These are phyloP conservation scores for Colletotrichum australisinense DNA, from an alignment of 2,329 filamentous ascomycete species.

Conservation along the genomic window DNA sequence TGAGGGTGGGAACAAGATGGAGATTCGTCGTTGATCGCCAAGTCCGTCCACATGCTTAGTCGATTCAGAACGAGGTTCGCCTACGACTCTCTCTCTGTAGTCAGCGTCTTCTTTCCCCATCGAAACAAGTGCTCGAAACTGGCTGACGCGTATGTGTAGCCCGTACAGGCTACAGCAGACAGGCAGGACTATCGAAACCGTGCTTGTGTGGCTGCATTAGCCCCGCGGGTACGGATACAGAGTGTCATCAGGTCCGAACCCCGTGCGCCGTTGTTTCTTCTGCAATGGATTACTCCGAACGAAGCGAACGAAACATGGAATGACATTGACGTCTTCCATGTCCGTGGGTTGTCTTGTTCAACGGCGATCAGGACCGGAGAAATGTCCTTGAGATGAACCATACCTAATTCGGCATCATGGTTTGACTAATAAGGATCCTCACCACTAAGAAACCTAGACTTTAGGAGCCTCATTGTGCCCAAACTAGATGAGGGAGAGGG, in stretches of 20 bases:
- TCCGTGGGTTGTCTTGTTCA: background rate
- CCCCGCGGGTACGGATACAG: background rate
- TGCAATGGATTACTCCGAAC: background rate
- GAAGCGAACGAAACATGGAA: slow-evolving; percentile 6
- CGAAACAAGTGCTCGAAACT: background rate
- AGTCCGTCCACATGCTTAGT: background rate
- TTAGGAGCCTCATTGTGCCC: background rate
- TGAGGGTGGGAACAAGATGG: background rate
- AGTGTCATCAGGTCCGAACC: background rate
- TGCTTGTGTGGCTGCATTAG: slow-evolving; percentile 26
- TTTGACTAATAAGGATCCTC: background rate
- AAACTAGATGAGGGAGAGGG: background rate
- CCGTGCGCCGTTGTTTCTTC: background rate
- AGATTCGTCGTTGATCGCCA: slow-evolving; percentile 1
- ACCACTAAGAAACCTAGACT: background rate
- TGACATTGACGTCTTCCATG: slow-evolving; percentile 3
- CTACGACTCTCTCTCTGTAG: background rate
- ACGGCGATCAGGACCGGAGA: background rate
- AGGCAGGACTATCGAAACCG: slow-evolving; percentile 20
- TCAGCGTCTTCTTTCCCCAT: background rate
- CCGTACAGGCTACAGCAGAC: background rate
- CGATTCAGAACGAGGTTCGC: background rate
- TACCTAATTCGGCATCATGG: background rate
- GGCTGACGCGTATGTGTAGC: slow-evolving; percentile 17
- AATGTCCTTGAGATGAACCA: background rate